Evolutionary conservation across 192 early-diverging fungal species (phyloP).

Genomic region (Podila epicladia): DNA sequence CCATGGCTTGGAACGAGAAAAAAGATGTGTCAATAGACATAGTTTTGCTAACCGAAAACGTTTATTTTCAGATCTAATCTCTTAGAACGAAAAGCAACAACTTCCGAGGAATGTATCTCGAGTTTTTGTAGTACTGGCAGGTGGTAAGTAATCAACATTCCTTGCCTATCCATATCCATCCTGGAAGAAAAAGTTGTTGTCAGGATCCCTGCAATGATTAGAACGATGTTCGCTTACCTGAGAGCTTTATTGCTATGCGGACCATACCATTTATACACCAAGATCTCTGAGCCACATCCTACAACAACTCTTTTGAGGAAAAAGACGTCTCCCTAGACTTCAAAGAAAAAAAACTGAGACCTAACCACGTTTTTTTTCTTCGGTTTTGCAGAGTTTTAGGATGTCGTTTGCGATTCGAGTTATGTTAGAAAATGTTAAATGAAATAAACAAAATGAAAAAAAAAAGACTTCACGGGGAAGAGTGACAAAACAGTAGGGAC

Average conservation of each 20-base stretch:
- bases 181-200: neutral
- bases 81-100: neutral
- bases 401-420: too few relatives aligned
- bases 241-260: slow-evolving; percentile 55
- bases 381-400: too few relatives aligned
- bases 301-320: neutral
- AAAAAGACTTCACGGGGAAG: too few relatives aligned
- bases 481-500: too few relatives aligned
- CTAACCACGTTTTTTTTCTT: too few relatives aligned
- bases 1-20: neutral
- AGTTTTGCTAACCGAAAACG: too few relatives aligned
- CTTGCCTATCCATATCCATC: neutral
- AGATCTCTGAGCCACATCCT: slow-evolving; percentile 44
- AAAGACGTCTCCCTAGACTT: too few relatives aligned
- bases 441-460: too few relatives aligned
- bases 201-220: slow-evolving; percentile 34
- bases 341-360: too few relatives aligned
- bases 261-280: slow-evolving; percentile 55
- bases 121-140: neutral
- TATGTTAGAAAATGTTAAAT: too few relatives aligned
- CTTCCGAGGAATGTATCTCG: too few relatives aligned
- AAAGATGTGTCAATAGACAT: too few relatives aligned
- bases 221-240: slow-evolving; percentile 54
- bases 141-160: neutral
- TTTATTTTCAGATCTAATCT: neutral